phyloP scores from a whole-genome alignment of 1,284 basidiomycete species.

The Cryptococcus sp. region DNA sequence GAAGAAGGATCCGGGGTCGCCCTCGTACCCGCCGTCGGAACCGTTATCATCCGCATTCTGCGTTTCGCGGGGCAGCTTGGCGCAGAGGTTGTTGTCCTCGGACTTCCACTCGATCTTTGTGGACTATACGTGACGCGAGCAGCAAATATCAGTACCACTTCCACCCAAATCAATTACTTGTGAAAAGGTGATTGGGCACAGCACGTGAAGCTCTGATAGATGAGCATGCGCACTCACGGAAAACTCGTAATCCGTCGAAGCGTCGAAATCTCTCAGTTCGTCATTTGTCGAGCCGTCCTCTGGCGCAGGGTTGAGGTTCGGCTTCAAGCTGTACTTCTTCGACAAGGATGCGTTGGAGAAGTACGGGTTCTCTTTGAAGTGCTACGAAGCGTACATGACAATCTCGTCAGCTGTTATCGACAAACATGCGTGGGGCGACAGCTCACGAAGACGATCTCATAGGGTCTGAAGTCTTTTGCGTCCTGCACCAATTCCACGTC shows the following conservation, averaged over 20 bases:
- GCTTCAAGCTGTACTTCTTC: slow-evolving; percentile 44
- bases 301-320: slow-evolving; percentile 27
- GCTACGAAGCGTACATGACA: slow-evolving; percentile 19
- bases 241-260: slow-evolving; percentile 27
- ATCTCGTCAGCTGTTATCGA: neutral
- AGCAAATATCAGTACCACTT: neutral
- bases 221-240: slow-evolving; percentile 25
- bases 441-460: slow-evolving; percentile 51
- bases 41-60: slow-evolving; percentile 23
- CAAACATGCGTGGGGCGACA: too few species aligned
- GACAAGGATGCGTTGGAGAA: slow-evolving; percentile 48
- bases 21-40: slow-evolving; percentile 40
- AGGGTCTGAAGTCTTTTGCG: slow-evolving; percentile 47
- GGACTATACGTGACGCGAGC: slow-evolving; percentile 19
- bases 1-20: slow-evolving; percentile 57
- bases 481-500: slow-evolving; percentile 51
- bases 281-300: slow-evolving; percentile 41
- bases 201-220: neutral
- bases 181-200: too few species aligned
- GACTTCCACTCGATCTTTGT: slow-evolving; percentile 57
- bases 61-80: slow-evolving; percentile 50
- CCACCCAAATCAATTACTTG: too few species aligned
- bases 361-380: slow-evolving; percentile 53
- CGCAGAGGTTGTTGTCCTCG: slow-evolving; percentile 54
- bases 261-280: slow-evolving; percentile 38